These are phyloP conservation scores for Debaryomycetaceae sp. DNA, from an alignment of 1,139 yeast genomes.

Conservation along the genomic window DNA sequence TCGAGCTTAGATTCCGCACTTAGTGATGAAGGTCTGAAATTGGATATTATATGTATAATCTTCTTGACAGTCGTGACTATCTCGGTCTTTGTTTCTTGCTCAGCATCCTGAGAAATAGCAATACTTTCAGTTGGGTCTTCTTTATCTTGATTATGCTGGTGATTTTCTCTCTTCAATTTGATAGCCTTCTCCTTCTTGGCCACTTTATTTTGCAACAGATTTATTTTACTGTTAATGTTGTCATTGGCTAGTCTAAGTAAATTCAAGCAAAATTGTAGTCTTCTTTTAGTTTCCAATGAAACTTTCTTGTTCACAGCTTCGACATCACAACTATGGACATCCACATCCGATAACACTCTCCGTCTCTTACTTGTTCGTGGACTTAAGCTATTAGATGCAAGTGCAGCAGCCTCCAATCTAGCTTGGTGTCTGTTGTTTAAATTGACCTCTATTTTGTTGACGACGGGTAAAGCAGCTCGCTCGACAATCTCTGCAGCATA, in stretches of 20 bases:
- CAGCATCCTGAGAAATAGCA: constrained; percentile 15
- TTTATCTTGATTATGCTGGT: constrained; percentile 7
- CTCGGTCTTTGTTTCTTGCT: constrained; percentile 65
- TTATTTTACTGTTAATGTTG: constrained; percentile 63
- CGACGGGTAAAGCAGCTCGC: constrained; percentile 58
- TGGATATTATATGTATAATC: constrained; percentile 80
- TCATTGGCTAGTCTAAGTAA: constrained; percentile 73
- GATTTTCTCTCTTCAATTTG: constrained; percentile 7
- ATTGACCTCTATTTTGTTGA: constrained; percentile 47
- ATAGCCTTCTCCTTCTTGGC: constrained; percentile 18
- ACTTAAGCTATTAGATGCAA: neutral
- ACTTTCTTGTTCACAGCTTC: constrained; percentile 17
- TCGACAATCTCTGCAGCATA: constrained; percentile 69
- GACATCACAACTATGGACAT: constrained; percentile 5
- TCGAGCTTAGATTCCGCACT: constrained; percentile 11
- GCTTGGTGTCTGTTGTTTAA: constrained; percentile 39
- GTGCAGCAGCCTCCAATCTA: constrained; percentile 10
- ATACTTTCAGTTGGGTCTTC: constrained; percentile 2
- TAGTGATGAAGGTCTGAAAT: constrained; percentile 74
- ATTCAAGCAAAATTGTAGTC: constrained; percentile 70
- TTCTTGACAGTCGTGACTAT: constrained; percentile 86
- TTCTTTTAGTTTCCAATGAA: constrained; percentile 64
- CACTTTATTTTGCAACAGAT: constrained; percentile 49
- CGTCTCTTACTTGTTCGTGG: constrained; percentile 18
- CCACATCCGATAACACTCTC: constrained; percentile 13